These are phyloP conservation scores for Syzygium oleosum DNA, from an alignment of 345 rosid species.

Conservation along the genomic window DNA sequence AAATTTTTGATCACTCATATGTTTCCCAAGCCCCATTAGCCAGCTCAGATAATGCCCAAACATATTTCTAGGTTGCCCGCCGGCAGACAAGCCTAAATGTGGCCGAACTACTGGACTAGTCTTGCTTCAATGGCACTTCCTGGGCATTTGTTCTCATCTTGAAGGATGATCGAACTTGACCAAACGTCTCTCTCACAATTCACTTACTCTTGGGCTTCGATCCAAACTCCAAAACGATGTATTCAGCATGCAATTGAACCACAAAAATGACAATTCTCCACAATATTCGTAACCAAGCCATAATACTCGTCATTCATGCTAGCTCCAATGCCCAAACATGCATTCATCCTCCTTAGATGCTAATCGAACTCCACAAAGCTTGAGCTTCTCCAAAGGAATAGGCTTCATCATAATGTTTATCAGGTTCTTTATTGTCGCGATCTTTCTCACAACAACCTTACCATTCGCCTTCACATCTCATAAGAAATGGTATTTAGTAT, in stretches of 20 bases:
- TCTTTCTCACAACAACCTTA: neutral
- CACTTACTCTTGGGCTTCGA: neutral
- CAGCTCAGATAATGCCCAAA: neutral
- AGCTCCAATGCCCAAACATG: neutral
- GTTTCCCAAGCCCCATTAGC: neutral
- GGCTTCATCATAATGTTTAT: neutral
- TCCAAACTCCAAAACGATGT: neutral
- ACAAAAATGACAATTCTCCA: neutral
- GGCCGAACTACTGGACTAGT: neutral
- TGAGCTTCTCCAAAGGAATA: neutral
- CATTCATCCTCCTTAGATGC: neutral
- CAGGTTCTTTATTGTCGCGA: neutral
- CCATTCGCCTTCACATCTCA: neutral
- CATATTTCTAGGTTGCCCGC: neutral
- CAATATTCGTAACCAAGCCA: neutral
- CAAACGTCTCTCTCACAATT: neutral
- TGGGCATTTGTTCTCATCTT: neutral
- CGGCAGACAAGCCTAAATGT: neutral
- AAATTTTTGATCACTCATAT: neutral
- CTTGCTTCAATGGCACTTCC: neutral
- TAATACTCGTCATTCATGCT: neutral
- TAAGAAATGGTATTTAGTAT: neutral
- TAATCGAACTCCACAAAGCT: neutral
- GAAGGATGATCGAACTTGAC: neutral
- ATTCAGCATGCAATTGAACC: neutral